Evolutionary conservation across 1,284 basidiomycete genomes (phyloP).

Genomic region (Sutorius eximius): DNA sequence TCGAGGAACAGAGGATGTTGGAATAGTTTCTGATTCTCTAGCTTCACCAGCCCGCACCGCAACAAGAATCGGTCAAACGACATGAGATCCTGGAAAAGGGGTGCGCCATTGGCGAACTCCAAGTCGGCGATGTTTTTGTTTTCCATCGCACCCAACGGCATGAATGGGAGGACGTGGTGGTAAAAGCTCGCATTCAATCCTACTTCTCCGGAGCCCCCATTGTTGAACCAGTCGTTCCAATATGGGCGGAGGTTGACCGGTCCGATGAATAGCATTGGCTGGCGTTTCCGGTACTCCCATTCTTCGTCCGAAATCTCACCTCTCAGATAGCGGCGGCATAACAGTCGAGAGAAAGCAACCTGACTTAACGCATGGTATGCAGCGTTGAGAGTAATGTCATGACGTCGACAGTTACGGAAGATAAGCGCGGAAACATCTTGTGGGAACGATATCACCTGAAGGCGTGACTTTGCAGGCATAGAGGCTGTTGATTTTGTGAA

Average conservation of each 20-base stretch:
- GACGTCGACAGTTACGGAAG: conserved; percentile 39
- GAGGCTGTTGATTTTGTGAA: conserved; percentile 36
- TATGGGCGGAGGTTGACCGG: conserved; percentile 53
- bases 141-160: conserved; percentile 42
- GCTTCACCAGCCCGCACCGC: conserved; percentile 41
- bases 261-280: conserved; percentile 51
- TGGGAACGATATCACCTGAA: conserved; percentile 27
- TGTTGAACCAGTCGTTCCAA: conserved; percentile 48
- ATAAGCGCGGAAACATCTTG: conserved; percentile 29
- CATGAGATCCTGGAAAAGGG: conserved; percentile 42
- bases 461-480: conserved; percentile 41
- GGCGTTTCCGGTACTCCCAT: conserved; percentile 50
- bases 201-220: conserved; percentile 46
- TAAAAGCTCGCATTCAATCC: conserved; percentile 49
- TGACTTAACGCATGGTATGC: conserved; percentile 51
- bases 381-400: conserved; percentile 50
- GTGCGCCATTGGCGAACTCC: conserved; percentile 37
- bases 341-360: conserved; percentile 48
- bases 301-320: conserved; percentile 48
- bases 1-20: conserved; percentile 50
- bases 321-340: conserved; percentile 46
- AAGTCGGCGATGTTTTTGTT: conserved; percentile 12
- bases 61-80: conserved; percentile 46
- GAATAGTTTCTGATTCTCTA: conserved; percentile 36
- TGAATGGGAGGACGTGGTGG: conserved; percentile 46